Evolutionary conservation across 2,329 filamentous ascomycete genomes (phyloP).

Genomic region (Juglanconis sp.): DNA sequence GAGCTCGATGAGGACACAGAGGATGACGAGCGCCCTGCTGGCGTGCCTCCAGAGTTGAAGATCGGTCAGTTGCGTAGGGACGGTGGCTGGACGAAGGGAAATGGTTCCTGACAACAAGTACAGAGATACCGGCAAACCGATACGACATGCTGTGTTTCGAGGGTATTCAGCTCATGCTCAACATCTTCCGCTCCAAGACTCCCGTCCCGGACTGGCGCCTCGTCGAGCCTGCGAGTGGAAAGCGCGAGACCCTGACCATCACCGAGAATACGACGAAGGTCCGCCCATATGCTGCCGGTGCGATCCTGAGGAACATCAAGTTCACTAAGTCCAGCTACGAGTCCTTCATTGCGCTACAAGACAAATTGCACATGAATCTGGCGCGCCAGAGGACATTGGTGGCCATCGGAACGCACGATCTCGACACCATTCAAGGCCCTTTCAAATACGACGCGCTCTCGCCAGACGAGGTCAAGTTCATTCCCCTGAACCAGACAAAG

Average conservation of each 20-base stretch:
- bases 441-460: slow-evolving; percentile 94
- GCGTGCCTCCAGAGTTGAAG: slow-evolving; percentile 90
- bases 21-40: slow-evolving; percentile 68
- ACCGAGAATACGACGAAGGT: slow-evolving; percentile 71
- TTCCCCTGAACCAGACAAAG: slow-evolving; percentile 85
- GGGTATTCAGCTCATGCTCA: slow-evolving; percentile 91
- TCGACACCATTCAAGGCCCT: slow-evolving; percentile 88
- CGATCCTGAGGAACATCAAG: slow-evolving; percentile 83
- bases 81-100: neutral
- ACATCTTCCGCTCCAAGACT: slow-evolving; percentile 81
- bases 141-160: slow-evolving; percentile 96
- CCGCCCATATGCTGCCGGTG: slow-evolving; percentile 83
- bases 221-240: slow-evolving; percentile 66
- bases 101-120: slow-evolving; percentile 1
- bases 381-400: slow-evolving; percentile 90
- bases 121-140: slow-evolving; percentile 60
- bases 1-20: slow-evolving; percentile 96
- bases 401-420: slow-evolving; percentile 95
- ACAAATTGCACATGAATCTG: slow-evolving; percentile 96
- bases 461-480: slow-evolving; percentile 89
- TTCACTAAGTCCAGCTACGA: slow-evolving; percentile 91
- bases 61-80: slow-evolving; percentile 44
- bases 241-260: slow-evolving; percentile 79
- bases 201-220: slow-evolving; percentile 77
- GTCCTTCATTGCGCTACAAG: slow-evolving; percentile 95